Base-by-base conservation (phyloP, 2,329 filamentous ascomycete species). In the Grosmannia penicillata region DNA sequence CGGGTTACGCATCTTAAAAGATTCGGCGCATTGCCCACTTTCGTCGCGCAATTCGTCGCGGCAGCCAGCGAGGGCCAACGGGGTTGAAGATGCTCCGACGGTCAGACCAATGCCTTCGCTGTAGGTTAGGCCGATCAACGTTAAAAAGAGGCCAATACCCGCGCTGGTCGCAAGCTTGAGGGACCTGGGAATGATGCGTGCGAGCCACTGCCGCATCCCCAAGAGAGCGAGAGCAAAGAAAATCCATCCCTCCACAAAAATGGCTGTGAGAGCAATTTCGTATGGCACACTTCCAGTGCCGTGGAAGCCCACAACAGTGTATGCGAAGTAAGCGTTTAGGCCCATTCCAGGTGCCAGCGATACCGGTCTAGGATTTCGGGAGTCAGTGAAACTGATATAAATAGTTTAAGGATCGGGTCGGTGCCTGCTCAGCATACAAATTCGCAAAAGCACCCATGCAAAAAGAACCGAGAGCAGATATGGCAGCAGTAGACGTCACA, bases 371-470 rank as follows among this genome's bases (percentile, higher is more conserved):
- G 32, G 8, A 30, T 8, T 5, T 26, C 14, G 7, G 23, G 25
- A 23, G 47, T 38, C 42, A 48, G 1, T 19, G 21, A 26, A 21
- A 29, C 3, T 6, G 17, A 29, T 6, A 4, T 15, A 6, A 17
- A 4, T 15, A 15, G 10, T 9, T 6, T 15, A 14, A 3, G n/a
- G 4, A 15, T 81, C 79, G 73, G 80, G 25, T 22, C 10, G 83
- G 59, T 9, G 75, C 77, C n/a, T n/a, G n/a, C n/a, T n/a, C n/a
- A n/a, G 84, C 78, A 0, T 82, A 83, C 37, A 91, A 69, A 48
- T 93, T 93, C 22, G 84, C 84, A 40, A 86, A 67, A n/a, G 87
- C 66, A 4, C 84, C 84, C 61, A 93, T 87, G 45, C 70, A 65
- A 49, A 91, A 78, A 15, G 77, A 80, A 1, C 79, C 70, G 44